phyloP scores from a whole-genome alignment of 257 asterid genomes.

The Buddleja alternifolia region DNA sequence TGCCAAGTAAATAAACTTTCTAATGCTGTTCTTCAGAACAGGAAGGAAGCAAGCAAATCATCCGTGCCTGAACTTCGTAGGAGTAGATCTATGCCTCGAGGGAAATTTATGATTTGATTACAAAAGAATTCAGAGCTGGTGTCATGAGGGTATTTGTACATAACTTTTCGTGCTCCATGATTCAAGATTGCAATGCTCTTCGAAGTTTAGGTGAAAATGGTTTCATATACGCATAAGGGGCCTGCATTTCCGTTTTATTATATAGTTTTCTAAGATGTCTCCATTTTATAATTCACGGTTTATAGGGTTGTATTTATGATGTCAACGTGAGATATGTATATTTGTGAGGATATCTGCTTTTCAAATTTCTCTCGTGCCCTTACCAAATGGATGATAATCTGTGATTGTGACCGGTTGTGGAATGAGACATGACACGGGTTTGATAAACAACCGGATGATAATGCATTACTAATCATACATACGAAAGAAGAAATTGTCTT shows the following conservation, averaged over 20 bases:
- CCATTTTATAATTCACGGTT: background rate
- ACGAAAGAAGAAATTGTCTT: no score
- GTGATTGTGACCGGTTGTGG: background rate
- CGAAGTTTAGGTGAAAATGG: slow-evolving; percentile 2
- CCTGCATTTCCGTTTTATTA: slow-evolving; percentile 6
- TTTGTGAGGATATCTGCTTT: slow-evolving; percentile 1
- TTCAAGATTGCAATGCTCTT: slow-evolving; percentile 35
- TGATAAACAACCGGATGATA: slow-evolving; percentile 18
- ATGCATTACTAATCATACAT: no score
- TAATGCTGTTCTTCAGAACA: slow-evolving; percentile 36
- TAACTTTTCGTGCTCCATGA: slow-evolving; percentile 16
- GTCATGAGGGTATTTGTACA: slow-evolving; percentile 40
- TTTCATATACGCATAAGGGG: slow-evolving; percentile 16
- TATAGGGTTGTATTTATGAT: slow-evolving; percentile 15
- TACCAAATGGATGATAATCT: no score
- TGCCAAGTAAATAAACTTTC: slow-evolving; percentile 50
- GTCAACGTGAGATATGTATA: slow-evolving; percentile 4
- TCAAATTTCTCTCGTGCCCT: background rate
- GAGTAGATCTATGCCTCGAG: slow-evolving; percentile 90
- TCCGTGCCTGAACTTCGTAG: slow-evolving; percentile 52
- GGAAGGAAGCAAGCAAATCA: slow-evolving; percentile 50
- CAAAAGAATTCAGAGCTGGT: slow-evolving; percentile 24
- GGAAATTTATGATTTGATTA: slow-evolving; percentile 58
- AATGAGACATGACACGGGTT: slow-evolving; percentile 13
- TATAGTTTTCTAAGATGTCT: slow-evolving; percentile 20